Conservation (phyloP, 495 filamentous ascomycete species). For the Clohesyomyces aquaticus region DNA sequence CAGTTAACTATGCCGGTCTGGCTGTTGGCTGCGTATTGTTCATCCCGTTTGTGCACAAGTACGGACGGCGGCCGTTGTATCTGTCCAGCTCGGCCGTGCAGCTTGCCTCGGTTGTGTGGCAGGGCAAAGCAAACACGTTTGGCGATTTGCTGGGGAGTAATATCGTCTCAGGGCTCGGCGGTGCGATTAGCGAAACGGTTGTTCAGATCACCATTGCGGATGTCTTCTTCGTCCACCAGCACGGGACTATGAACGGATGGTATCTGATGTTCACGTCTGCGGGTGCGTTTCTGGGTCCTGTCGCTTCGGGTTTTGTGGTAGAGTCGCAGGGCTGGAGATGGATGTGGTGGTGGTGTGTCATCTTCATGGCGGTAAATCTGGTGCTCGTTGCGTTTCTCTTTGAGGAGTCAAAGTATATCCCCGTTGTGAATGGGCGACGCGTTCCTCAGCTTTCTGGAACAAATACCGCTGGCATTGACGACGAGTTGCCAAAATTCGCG, state of each 20-base stretch:
- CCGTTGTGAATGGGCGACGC: too few relatives aligned
- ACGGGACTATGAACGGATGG: conserved; percentile 49
- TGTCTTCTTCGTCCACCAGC: conserved; percentile 56
- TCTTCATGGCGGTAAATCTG: conserved; percentile 37
- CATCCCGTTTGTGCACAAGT: conserved; percentile 54
- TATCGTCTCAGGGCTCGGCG: conserved; percentile 46
- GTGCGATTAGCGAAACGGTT: conserved; percentile 51
- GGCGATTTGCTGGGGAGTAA: conserved; percentile 48
- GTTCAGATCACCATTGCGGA: conserved; percentile 56
- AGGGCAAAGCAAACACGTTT: conserved; percentile 43
- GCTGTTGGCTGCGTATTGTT: conserved; percentile 51
- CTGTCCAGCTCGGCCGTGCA: conserved; percentile 48
- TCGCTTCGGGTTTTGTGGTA: conserved; percentile 54
- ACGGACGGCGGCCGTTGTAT: conserved; percentile 53
- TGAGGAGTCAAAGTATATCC: too few relatives aligned
- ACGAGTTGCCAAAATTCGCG: too few relatives aligned
- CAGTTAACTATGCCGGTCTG: conserved; percentile 48
- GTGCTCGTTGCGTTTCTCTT: not conserved
- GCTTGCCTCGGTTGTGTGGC: conserved; percentile 50
- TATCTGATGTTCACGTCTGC: conserved; percentile 47
- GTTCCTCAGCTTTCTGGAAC: too few relatives aligned
- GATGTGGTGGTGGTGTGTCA: conserved; percentile 58
- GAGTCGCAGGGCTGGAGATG: conserved; percentile 55
- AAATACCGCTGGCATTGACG: too few relatives aligned
- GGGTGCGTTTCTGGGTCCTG: conserved; percentile 49